phyloP scores from a whole-genome alignment of 306 rosid species.

The Castanea sativa region DNA sequence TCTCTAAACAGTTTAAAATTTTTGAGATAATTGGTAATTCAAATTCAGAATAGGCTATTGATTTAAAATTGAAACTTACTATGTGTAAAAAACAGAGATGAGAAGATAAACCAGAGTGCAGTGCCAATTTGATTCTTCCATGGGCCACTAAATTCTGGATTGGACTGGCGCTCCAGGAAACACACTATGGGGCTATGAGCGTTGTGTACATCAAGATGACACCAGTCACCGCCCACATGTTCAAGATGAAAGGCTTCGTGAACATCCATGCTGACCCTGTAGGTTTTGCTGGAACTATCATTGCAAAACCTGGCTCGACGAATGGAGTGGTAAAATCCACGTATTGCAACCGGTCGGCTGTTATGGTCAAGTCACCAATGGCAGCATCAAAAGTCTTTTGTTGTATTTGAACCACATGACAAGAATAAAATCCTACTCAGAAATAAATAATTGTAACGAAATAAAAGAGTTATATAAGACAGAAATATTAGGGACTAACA shows the following conservation, averaged over 20 bases:
- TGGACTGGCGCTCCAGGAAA: constrained; percentile 22
- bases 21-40: too few relatives aligned
- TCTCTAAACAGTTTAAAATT: too few relatives aligned
- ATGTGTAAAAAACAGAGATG: constrained; percentile 66
- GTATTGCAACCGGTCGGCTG: constrained; percentile 34
- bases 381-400: constrained; percentile 53
- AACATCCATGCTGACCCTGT: constrained; percentile 52
- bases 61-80: constrained; percentile 39
- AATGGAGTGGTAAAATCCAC: constrained; percentile 70
- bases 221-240: constrained; percentile 52
- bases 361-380: constrained; percentile 59
- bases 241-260: constrained; percentile 63
- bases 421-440: constrained; percentile 3
- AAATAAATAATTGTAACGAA: neutral
- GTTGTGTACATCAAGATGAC: constrained; percentile 49
- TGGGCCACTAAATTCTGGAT: too few relatives aligned
- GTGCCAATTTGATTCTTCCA: constrained; percentile 19
- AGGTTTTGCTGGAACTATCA: constrained; percentile 44
- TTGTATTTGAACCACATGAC: constrained; percentile 24
- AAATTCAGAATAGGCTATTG: neutral
- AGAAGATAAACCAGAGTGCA: constrained; percentile 58
- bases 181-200: constrained; percentile 32
- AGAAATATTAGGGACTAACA: neutral
- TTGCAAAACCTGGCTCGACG: constrained; percentile 57
- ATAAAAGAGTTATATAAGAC: too few relatives aligned